A percentile compares a stretch with the other conserved stretches of the same genome.
Conservation (phyloP, 2,329 filamentous ascomycete species). For the Sordariomycetes sp. region DNA sequence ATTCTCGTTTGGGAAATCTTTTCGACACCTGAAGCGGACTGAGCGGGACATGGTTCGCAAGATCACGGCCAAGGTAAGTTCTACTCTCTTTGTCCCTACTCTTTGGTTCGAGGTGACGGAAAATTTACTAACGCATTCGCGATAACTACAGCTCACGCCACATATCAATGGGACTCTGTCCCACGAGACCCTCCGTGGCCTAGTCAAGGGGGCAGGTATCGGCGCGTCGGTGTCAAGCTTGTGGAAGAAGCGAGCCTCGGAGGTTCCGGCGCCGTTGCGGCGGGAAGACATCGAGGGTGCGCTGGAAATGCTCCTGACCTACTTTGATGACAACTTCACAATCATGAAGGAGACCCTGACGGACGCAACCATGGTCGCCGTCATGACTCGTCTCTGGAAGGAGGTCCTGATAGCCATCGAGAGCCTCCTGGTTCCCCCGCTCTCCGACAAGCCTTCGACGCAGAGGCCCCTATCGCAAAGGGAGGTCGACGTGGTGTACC, state of each 20-base stretch:
- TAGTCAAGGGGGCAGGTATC: constrained; percentile 59
- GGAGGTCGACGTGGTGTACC: constrained; percentile 89
- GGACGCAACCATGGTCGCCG: constrained; percentile 90
- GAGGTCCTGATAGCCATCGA: constrained; percentile 91
- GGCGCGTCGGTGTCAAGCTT: constrained; percentile 61
- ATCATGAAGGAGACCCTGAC: constrained; percentile 98
- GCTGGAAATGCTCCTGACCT: constrained; percentile 73
- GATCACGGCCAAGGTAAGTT: constrained; percentile 84
- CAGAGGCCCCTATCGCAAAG: constrained; percentile 74
- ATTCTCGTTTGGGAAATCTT: constrained; percentile 96
- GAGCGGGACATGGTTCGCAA: constrained; percentile 97
- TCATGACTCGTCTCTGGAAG: constrained; percentile 98
- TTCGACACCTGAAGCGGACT: constrained; percentile 85
- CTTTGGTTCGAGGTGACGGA: not conserved
- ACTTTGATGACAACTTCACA: constrained; percentile 97
- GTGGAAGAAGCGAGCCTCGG: constrained; percentile 47
- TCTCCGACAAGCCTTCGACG: constrained; percentile 85
- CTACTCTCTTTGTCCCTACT: not conserved
- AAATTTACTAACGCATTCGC: not conserved
- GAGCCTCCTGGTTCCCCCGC: constrained; percentile 74
- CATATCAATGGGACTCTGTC: constrained; percentile 89
- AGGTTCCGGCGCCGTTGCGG: constrained; percentile 39
- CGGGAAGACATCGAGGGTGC: constrained; percentile 67
- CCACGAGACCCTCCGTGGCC: constrained; percentile 58
- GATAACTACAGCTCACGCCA: constrained; percentile 54